Evolutionary conservation across 805 yeast species (phyloP).

Genomic region (Citeromyces matritensis): DNA sequence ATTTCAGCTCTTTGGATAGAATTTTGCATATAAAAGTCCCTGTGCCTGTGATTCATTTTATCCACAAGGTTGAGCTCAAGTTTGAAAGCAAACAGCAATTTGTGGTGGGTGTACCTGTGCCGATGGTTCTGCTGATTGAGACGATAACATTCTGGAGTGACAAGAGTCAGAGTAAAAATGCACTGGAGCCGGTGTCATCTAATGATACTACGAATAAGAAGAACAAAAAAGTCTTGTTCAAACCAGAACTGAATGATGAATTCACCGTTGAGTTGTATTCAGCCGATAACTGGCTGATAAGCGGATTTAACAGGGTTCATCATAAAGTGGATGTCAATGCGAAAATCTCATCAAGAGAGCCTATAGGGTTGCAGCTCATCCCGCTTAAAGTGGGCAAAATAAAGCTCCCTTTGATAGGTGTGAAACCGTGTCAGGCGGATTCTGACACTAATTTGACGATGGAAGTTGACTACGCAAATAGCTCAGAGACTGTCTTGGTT

Average conservation of each 20-base stretch:
- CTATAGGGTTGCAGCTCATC: conserved; percentile 32
- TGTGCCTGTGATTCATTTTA: conserved; percentile 41
- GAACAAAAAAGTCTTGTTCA: too few relatives aligned
- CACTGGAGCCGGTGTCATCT: conserved; percentile 15
- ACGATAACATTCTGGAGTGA: conserved; percentile 29
- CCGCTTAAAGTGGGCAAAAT: conserved; percentile 72
- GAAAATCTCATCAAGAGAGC: conserved; percentile 1
- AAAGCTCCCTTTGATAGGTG: conserved; percentile 44
- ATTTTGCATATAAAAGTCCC: conserved; percentile 34
- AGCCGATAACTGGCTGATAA: conserved; percentile 65
- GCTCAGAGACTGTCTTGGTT: conserved; percentile 52
- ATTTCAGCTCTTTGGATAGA: conserved; percentile 3
- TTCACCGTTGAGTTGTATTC: conserved; percentile 9
- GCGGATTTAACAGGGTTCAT: conserved; percentile 49
- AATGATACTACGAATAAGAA: conserved; percentile 6
- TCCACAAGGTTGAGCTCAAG: conserved; percentile 39
- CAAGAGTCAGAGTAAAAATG: conserved; percentile 3
- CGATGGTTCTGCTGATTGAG: conserved; percentile 22
- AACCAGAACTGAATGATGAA: too few relatives aligned
- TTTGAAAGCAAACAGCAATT: conserved; percentile 25
- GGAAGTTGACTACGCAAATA: conserved; percentile 56
- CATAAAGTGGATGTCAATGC: conserved; percentile 20
- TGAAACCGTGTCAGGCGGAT: conserved; percentile 19
- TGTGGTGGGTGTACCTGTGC: conserved; percentile 52
- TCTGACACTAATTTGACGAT: conserved; percentile 20